Base-by-base conservation (phyloP, 805 yeast species). In the Scheffersomyces coipomensis region DNA sequence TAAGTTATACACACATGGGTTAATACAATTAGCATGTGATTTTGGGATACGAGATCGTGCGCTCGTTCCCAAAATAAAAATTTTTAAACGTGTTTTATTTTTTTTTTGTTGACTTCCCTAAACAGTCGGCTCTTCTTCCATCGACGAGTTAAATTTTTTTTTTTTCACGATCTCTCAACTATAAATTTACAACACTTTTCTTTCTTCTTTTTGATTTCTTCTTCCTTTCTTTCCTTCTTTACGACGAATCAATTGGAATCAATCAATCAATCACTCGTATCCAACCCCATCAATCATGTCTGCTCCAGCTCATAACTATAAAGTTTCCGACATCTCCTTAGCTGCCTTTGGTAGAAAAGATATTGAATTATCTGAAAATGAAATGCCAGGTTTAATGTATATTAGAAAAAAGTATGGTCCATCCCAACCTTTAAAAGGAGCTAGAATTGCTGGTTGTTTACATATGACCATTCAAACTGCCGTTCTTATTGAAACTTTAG, bases 261-360 rank as follows among this genome's bases (percentile, higher is more conserved):
- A n/a, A 16, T n/a, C 4, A 27, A 21, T 4, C n/a, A 19, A 5
- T 13, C 39, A 30, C 11, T 15, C 33, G 9, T 17, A 15, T 25
- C 11, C 30, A 35, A 13, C 6, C 11, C 29, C 17, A 37, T 18
- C 33, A 27, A 39, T 10, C n/a, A 57, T 57, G 62, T 66, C 73
- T 49, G 61, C 71, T 55, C 72, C 73, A 49, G 72, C 74, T 45
- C 57, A 63, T 56, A 85, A 82, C 73, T 93, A 81, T 81, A 91
- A 93, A 75, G 96, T 91, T 68, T 95, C 97, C 60, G 99, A 91
- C 73, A 86, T 93, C 73, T 87, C 97, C 58, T 82, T 91, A 53
- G 98, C 99, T 65, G 99, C 99, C 66, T 91, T 93, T 73, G 99
- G 99, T 76, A 89, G 99, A 81, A 93, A 91, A 75, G 99, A 91